These are phyloP conservation scores for Metarhizium brunneum DNA, from an alignment of 2,329 filamentous ascomycete species.

Conservation along the genomic window DNA sequence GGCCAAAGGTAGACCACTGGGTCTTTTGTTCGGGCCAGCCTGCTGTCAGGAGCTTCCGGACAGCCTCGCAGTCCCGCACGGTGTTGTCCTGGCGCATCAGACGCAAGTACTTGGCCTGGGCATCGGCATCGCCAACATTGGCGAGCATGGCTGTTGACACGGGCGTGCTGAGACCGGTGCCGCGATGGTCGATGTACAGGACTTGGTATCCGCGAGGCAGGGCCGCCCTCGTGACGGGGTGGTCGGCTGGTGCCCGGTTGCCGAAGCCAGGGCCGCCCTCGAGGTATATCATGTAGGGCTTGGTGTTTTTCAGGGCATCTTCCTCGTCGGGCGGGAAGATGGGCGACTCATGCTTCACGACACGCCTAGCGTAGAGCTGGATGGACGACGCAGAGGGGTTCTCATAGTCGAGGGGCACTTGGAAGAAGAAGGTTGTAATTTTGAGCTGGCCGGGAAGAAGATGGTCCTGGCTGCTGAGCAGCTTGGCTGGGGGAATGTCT, in stretches of 20 bases:
- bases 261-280: conserved; percentile 81
- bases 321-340: conserved; percentile 36
- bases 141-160: conserved; percentile 65
- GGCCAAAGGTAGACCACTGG: conserved; percentile 80
- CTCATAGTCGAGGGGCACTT: conserved; percentile 72
- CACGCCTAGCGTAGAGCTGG: conserved; percentile 69
- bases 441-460: conserved; percentile 54
- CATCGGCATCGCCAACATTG: conserved; percentile 27
- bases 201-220: conserved; percentile 77
- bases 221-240: conserved; percentile 58
- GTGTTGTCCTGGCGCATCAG: conserved; percentile 85
- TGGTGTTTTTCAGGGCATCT: conserved; percentile 16
- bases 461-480: conserved; percentile 34
- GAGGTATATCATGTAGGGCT: conserved; percentile 61
- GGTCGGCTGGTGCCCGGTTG: conserved; percentile 65
- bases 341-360: conserved; percentile 54
- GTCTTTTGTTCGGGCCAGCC: conserved; percentile 60
- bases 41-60: conserved; percentile 64
- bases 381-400: conserved; percentile 52
- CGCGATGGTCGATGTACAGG: conserved; percentile 82
- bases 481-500: conserved; percentile 26
- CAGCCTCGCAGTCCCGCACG: conserved; percentile 79
- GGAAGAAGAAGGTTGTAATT: conserved; percentile 77
- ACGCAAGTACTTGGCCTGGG: conserved; percentile 73
- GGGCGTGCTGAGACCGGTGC: conserved; percentile 76